Evolutionary conservation across 352 stramenopile species (phyloP).

Genomic region (Phytophthora kernoviae): DNA sequence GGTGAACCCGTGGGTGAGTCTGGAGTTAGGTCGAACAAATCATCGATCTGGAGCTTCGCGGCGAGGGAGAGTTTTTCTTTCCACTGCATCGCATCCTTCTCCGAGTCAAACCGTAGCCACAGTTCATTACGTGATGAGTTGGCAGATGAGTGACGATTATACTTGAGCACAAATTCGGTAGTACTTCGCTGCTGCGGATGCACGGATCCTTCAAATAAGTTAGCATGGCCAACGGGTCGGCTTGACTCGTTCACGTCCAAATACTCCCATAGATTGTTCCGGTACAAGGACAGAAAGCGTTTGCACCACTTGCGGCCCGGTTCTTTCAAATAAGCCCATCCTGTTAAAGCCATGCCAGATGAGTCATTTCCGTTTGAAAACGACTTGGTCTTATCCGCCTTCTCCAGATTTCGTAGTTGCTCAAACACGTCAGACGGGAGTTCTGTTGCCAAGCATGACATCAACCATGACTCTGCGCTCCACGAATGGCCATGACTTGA

Average conservation of each 20-base stretch:
- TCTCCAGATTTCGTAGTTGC: conserved; percentile 39
- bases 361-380: conserved; percentile 16
- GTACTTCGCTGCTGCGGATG: conserved; percentile 53
- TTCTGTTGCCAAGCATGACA: conserved; percentile 69
- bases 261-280: conserved; percentile 82
- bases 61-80: conserved; percentile 39
- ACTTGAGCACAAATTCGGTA: conserved; percentile 63
- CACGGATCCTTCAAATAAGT: conserved; percentile 73
- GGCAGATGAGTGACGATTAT: conserved; percentile 52
- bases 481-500: conserved; percentile 41
- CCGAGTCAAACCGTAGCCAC: conserved; percentile 63
- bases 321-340: conserved; percentile 71
- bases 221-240: conserved; percentile 73
- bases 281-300: conserved; percentile 68
- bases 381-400: conserved; percentile 25
- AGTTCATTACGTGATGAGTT: conserved; percentile 60
- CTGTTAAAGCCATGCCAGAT: conserved; percentile 30
- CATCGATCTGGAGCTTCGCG: conserved; percentile 58
- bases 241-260: conserved; percentile 64
- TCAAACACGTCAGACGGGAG: conserved; percentile 68
- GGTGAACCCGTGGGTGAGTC: conserved; percentile 44
- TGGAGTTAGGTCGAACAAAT: conserved; percentile 69
- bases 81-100: conserved; percentile 50
- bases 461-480: conserved; percentile 63
- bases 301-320: conserved; percentile 70